Evolutionary conservation across 352 stramenopile genomes (phyloP), one percentile per base, ranked within the genome.

Genomic region (Globisporangium mamillatum): DNA sequence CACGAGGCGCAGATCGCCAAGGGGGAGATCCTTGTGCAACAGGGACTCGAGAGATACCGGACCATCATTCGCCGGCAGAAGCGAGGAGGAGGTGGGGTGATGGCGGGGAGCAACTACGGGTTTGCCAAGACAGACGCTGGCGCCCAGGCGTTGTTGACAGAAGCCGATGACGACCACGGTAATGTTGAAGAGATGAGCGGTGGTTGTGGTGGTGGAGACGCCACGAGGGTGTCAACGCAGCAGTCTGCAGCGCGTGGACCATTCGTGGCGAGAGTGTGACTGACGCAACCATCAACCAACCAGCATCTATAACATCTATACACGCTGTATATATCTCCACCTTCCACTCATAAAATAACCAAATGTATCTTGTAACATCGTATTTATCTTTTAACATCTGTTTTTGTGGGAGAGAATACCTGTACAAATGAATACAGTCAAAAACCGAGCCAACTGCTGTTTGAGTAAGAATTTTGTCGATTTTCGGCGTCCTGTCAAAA

Each of bases 1-100:
- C 80, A 92, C 57, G 69, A 75, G 53, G 64, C 71, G 53, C 66
- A 80, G 38, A 76, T 92, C 56, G 36, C 38, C 10, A 78, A 84
- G 52, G 80, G 84, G 9, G 84, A 89, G 57, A 58, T 64, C 22
- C 74, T 91, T 8, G 73, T 90, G 14, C 73, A 77, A 20, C 77
- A 85, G 64, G 84, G 80, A 4, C 65, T 89, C 12, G 84, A 88
- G 57, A 74, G 73, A 44, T 76, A 81, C 48, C 70, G 57, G 14
- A 67, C 71, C 32, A 48, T 77, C 12, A 77, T 86, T 27, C 72
- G 74, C 1, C 70, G 74, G 38, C 63, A 74, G 48, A 78, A 81
- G 63, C 66, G 76, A 34, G 61, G 76, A 41, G 64, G 58, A 60
- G 73, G 38, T 46, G 38, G 38, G 12, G 38, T 46, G 34, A 41